Percentiles rank a stretch among this genome's conserved stretches.
These are phyloP conservation scores for Yamadazyma spencermartinsiae DNA, from an alignment of 1,139 yeast genomes.

Conservation along the genomic window DNA sequence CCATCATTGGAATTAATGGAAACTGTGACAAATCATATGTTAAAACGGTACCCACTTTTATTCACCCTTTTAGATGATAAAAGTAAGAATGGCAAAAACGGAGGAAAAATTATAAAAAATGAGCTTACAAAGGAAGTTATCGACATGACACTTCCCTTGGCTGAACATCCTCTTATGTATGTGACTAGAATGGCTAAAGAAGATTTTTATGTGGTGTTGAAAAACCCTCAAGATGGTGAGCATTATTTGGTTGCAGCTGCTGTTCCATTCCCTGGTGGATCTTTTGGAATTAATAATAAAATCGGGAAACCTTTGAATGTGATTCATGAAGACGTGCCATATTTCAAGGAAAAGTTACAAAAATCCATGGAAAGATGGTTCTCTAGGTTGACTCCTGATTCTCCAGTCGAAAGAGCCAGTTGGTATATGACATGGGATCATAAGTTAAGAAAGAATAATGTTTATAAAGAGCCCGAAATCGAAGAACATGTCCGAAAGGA, in stretches of 20 bases:
- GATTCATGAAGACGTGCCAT: conserved; percentile 73
- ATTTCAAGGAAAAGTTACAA: conserved; percentile 63
- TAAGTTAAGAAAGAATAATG: conserved; percentile 54
- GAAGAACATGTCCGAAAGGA: conserved; percentile 33
- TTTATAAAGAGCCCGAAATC: conserved; percentile 47
- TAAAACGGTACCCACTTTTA: conserved; percentile 59
- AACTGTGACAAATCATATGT: conserved; percentile 58
- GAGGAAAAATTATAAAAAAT: conserved; percentile 47
- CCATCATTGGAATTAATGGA: conserved; percentile 67
- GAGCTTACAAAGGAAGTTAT: conserved; percentile 61
- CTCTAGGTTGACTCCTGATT: conserved; percentile 55
- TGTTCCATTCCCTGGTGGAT: conserved; percentile 79
- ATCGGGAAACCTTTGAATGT: conserved; percentile 61
- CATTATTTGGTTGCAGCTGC: conserved; percentile 74
- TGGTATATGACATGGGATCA: conserved; percentile 79
- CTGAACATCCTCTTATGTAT: conserved; percentile 61
- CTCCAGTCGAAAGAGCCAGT: conserved; percentile 72
- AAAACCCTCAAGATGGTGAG: conserved; percentile 52
- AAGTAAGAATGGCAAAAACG: conserved; percentile 20
- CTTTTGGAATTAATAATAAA: conserved; percentile 60
- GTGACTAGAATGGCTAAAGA: conserved; percentile 74
- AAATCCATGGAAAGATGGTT: conserved; percentile 79
- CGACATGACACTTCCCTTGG: conserved; percentile 59
- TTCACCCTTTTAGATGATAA: conserved; percentile 52
- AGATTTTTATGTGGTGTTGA: conserved; percentile 64